Evolutionary conservation across 495 filamentous ascomycete species (phyloP).

Genomic region (Annulohypoxylon maeteangense): DNA sequence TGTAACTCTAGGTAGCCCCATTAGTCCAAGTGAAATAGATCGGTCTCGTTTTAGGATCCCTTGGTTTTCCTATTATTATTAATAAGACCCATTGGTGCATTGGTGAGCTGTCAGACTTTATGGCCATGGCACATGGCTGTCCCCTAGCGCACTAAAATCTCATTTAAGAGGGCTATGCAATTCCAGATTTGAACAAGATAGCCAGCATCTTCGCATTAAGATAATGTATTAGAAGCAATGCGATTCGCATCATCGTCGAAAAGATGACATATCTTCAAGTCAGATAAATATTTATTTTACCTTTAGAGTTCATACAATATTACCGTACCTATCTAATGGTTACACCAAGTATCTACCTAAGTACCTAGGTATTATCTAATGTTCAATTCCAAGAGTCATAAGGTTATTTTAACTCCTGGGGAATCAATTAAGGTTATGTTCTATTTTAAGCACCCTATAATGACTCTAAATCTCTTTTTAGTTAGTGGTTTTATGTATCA

Average conservation of each 20-base stretch:
- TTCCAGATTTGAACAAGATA: neutral
- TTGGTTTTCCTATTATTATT: constrained; percentile 13
- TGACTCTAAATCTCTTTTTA: neutral
- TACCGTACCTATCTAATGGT: neutral
- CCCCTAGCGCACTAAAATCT: constrained; percentile 19
- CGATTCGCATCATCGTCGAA: neutral
- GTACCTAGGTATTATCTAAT: neutral
- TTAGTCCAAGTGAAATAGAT: constrained; percentile 6
- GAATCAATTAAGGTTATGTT: neutral
- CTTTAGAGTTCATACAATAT: neutral
- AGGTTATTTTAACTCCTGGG: neutral
- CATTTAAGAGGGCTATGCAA: constrained; percentile 26
- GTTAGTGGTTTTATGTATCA: neutral
- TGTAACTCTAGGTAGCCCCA: constrained; percentile 12
- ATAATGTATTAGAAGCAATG: neutral
- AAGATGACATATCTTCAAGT: neutral
- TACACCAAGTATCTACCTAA: neutral
- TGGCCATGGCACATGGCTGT: neutral
- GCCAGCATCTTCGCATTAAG: neutral
- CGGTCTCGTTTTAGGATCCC: neutral
- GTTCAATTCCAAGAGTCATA: neutral
- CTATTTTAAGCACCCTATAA: neutral
- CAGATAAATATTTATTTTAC: neutral
- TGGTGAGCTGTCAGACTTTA: neutral
- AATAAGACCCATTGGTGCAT: neutral